A percentile compares a stretch with the other conserved stretches of the same genome.
Conservation (phyloP, 78 protist genomes). For the Thecamonas trahens region DNA sequence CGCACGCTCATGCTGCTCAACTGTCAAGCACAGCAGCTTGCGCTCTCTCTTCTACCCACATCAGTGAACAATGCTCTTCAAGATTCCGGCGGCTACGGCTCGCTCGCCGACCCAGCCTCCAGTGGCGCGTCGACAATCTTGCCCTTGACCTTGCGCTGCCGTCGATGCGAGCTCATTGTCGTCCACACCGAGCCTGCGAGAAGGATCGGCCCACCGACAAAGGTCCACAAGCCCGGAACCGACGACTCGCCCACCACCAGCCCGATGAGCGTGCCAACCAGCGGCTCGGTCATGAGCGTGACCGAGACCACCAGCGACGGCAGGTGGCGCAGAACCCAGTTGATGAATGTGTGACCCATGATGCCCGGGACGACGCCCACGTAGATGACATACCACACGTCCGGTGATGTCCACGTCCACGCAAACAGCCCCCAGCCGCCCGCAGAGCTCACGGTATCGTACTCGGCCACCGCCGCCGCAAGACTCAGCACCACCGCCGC, state of each 20-base stretch:
- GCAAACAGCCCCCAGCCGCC: slow-evolving; percentile 5
- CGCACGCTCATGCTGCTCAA: no score
- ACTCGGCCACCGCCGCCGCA: slow-evolving; percentile 16
- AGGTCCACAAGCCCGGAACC: slow-evolving; percentile 25
- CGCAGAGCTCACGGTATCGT: not conserved
- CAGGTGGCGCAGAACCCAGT: slow-evolving; percentile 21
- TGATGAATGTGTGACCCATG: slow-evolving; percentile 54
- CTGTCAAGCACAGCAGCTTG: no score
- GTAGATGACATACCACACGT: slow-evolving; percentile 3
- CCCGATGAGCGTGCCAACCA: slow-evolving; percentile 51
- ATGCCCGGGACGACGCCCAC: slow-evolving; percentile 43
- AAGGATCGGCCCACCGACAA: slow-evolving; percentile 39
- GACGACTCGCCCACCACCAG: slow-evolving; percentile 8
- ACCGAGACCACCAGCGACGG: slow-evolving; percentile 54
- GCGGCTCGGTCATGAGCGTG: slow-evolving; percentile 50
- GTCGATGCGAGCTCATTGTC: no score
- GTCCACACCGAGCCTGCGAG: no score
- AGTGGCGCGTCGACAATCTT: no score
- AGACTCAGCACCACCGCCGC: slow-evolving; percentile 25
- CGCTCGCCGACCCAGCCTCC: no score
- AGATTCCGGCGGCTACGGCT: no score
- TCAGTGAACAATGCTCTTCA: no score
- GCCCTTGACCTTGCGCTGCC: no score
- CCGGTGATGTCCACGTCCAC: slow-evolving; percentile 14
- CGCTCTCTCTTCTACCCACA: no score